Conservation (phyloP, 805 yeast genomes). For the Diddensiella santjacobensis region DNA sequence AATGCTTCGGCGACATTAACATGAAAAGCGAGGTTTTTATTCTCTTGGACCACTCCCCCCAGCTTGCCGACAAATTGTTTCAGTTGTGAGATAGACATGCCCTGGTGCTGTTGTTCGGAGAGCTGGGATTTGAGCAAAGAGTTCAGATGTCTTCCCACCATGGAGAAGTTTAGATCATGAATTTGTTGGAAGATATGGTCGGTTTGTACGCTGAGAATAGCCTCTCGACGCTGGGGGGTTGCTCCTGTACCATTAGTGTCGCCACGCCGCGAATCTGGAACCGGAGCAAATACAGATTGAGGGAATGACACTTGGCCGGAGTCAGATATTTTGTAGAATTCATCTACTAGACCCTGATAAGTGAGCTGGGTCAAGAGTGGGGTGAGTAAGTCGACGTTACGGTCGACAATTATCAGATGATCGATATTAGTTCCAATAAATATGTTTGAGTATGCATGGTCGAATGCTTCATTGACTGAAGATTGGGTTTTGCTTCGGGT, state of each 20-base stretch:
- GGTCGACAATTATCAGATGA: constrained; percentile 74
- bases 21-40: constrained; percentile 66
- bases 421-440: constrained; percentile 35
- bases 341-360: constrained; percentile 79
- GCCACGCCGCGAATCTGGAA: background rate
- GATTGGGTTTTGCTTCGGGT: background rate
- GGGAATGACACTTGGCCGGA: constrained; percentile 35
- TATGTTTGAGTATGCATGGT: constrained; percentile 28
- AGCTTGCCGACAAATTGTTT: constrained; percentile 68
- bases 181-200: constrained; percentile 52
- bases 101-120: constrained; percentile 51
- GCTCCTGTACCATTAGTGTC: background rate
- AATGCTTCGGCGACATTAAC: constrained; percentile 69
- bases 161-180: constrained; percentile 68
- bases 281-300: constrained; percentile 20
- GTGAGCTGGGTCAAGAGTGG: constrained; percentile 73
- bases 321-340: constrained; percentile 48
- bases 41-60: constrained; percentile 61
- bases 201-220: constrained; percentile 26
- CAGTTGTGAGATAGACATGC: constrained; percentile 60
- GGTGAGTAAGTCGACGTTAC: constrained; percentile 70
- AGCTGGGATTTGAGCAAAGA: constrained; percentile 67
- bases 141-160: constrained; percentile 72
- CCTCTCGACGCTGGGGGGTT: constrained; percentile 19
- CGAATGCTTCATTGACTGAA: constrained; percentile 18